Evolutionary conservation across 2,329 filamentous ascomycete genomes (phyloP).

Genomic region (Pyrenophora seminiperda): DNA sequence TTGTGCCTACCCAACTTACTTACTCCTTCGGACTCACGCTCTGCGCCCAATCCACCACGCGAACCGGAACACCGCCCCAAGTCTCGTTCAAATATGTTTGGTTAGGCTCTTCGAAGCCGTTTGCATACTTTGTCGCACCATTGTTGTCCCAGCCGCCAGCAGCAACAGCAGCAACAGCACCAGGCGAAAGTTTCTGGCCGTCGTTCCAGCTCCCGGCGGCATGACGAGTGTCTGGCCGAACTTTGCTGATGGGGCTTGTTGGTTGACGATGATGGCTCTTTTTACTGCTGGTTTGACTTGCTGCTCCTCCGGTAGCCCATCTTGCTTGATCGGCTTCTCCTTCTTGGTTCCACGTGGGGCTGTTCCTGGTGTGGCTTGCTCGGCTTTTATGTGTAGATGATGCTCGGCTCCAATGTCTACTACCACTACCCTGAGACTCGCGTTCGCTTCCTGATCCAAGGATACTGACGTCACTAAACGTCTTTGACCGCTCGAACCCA

Average conservation of each 20-base stretch:
- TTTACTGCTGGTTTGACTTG: background rate
- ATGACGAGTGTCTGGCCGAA: background rate
- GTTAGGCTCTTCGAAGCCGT: conserved; percentile 28
- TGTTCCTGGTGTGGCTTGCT: background rate
- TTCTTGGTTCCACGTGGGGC: background rate
- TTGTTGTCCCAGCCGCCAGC: conserved; percentile 8
- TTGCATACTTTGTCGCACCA: conserved; percentile 14
- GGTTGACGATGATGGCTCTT: background rate
- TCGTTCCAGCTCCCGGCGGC: conserved; percentile 2
- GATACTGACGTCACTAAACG: conserved; percentile 26
- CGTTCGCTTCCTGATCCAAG: conserved; percentile 15
- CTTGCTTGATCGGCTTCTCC: background rate
- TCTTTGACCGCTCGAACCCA: conserved; percentile 27
- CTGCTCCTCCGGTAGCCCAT: too few species aligned
- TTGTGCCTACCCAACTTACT: too few species aligned
- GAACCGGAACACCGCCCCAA: conserved; percentile 24
- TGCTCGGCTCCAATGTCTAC: conserved; percentile 2
- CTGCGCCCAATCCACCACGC: conserved; percentile 17
- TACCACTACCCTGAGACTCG: conserved; percentile 12
- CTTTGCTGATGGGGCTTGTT: background rate
- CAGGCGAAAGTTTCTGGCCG: background rate
- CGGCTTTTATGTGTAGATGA: background rate
- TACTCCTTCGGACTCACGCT: background rate
- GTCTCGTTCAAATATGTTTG: conserved; percentile 30
- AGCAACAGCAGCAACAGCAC: background rate